Evolutionary conservation across 306 rosid species (phyloP), one percentile per base, ranked within the genome.

Genomic region (Aeschynomene evenia): DNA sequence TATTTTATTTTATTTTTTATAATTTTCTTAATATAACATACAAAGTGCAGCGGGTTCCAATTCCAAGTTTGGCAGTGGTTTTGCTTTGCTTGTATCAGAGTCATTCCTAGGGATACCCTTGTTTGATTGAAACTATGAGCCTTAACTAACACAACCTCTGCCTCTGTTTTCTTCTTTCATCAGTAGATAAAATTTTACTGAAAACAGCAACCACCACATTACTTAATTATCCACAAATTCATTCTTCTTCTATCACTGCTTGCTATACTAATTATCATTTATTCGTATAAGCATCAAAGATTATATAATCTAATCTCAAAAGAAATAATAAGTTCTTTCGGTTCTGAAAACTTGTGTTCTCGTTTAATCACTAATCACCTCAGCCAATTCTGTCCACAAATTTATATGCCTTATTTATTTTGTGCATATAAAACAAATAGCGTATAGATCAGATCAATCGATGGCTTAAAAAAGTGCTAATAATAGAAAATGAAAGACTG

Each of bases 61-160:
- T n/a, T 13, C 42, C 9, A 49, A 34, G 19, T 36, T 24, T 2
- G 39, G 45, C 18, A 26, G 33, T 42, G 13, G 66, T 45, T 70
- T 21, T 7, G 9, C 37, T 33, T 28, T 33, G 31, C 40, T 34
- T 34, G 20, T 8, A 14, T 24, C 54, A 63, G 61, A 2, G 42
- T 49, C 63, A 73, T 36, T 72, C 63, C 70, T n/a, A 49, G 29
- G 34, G 34, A 60, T 39, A 40, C 52, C 75, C 2, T 46, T 1
- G 68, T 72, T 59, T 48, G 40, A 34, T 13, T 23, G 21, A 72
- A 72, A n/a, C 63, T 63, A 2, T 72, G 63, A 36, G 70, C 77
- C 52, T 36, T 16, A 37, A 9, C 10, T 6, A 6, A 26, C 43
- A 1, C n/a, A 4, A 37, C 43, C 15, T 5, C 43, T 28, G 15